These are phyloP conservation scores for Ormosia emarginata DNA, from an alignment of 306 rosid species.

Conservation along the genomic window DNA sequence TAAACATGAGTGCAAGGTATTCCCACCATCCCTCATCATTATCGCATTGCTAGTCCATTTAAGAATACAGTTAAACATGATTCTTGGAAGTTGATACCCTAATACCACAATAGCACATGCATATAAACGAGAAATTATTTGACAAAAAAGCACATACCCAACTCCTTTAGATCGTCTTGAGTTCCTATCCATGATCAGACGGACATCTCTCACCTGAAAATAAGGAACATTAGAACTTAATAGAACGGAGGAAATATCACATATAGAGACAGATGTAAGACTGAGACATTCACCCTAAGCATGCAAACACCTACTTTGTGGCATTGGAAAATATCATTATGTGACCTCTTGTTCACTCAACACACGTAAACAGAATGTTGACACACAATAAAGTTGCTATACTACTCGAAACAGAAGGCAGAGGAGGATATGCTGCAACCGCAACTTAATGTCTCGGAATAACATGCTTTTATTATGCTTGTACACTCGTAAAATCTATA, in stretches of 20 bases:
- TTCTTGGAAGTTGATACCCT: conserved; percentile 51
- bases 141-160: conserved; percentile 69
- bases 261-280: not conserved
- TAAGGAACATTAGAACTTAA: not conserved
- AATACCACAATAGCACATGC: conserved; percentile 50
- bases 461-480: conserved; percentile 29
- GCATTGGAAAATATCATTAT: conserved; percentile 23
- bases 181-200: conserved; percentile 98
- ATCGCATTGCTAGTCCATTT: conserved; percentile 99
- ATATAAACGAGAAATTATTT: conserved; percentile 12
- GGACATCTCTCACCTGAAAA: conserved; percentile 96
- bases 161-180: conserved; percentile 99
- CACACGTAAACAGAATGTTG: conserved; percentile 44
- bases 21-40: conserved; percentile 98
- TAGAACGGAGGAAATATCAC: not conserved
- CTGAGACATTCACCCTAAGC: not conserved
- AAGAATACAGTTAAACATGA: conserved; percentile 93
- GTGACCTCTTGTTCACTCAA: conserved; percentile 43
- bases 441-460: conserved; percentile 45
- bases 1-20: conserved; percentile 97
- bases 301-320: conserved; percentile 30
- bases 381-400: conserved; percentile 40
- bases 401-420: conserved; percentile 56
- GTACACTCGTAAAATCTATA: conserved; percentile 19
- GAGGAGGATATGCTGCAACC: conserved; percentile 46